Conservation (phyloP, 2,329 filamentous ascomycete species). For the Sporothrix protearum region DNA sequence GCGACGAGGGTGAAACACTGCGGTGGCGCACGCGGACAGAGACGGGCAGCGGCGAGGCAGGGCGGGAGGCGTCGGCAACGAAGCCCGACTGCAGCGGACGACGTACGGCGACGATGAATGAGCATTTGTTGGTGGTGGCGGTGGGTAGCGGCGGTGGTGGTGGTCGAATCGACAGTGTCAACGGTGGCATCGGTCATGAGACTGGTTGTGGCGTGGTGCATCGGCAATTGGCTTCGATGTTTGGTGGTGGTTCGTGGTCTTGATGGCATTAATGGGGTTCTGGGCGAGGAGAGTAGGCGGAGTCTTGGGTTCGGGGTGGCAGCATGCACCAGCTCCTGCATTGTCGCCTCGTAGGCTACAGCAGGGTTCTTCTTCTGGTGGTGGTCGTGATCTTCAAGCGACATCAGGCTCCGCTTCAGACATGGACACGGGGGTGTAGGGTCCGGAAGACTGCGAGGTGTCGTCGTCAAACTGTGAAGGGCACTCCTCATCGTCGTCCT, state of each 20-base stretch:
- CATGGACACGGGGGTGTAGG: conserved; percentile 44
- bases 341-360: not conserved
- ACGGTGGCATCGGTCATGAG: not conserved
- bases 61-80: not conserved
- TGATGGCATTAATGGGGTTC: not conserved
- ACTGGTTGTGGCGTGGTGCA: not conserved
- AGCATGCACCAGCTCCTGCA: not conserved
- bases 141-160: not conserved
- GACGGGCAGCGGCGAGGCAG: conserved; percentile 10
- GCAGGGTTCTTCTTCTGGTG: not conserved
- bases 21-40: conserved; percentile 33
- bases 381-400: not conserved
- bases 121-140: not conserved
- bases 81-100: conserved; percentile 23
- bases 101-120: not conserved
- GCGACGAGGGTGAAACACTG: conserved; percentile 33
- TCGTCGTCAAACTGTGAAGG: conserved; percentile 38
- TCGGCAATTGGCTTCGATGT: not conserved
- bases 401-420: conserved; percentile 37
- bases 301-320: not conserved
- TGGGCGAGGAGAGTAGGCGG: not conserved
- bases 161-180: not conserved
- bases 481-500: conserved; percentile 31
- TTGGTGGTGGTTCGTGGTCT: not conserved
- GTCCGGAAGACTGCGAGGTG: conserved; percentile 45